Evolutionary conservation across 164 flowering plant species (phyloP).

Genomic region (Sextonia rubra): DNA sequence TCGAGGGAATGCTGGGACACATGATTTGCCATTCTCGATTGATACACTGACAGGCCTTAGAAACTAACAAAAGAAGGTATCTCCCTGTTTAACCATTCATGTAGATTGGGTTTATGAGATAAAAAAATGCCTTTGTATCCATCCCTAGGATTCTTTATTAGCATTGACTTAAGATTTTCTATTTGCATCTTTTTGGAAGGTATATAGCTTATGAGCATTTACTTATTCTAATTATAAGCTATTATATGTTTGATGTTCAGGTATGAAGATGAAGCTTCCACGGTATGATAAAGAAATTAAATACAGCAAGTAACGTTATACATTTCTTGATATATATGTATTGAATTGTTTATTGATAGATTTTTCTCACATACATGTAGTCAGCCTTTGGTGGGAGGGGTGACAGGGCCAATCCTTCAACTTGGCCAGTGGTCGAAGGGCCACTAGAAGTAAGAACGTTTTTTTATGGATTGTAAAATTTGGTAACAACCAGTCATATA

Average conservation of each 20-base stretch:
- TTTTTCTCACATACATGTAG: slow-evolving; percentile 29
- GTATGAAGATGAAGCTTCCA: slow-evolving; percentile 87
- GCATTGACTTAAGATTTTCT: not conserved
- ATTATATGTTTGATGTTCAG: slow-evolving; percentile 30
- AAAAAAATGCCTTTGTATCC: no score
- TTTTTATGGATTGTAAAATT: not conserved
- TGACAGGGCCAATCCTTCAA: slow-evolving; percentile 81
- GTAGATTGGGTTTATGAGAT: not conserved
- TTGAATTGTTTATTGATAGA: slow-evolving; percentile 13
- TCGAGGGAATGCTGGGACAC: slow-evolving; percentile 98
- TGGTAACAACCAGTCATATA: not conserved
- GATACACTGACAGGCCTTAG: slow-evolving; percentile 60
- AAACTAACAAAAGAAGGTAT: slow-evolving; percentile 75
- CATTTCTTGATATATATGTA: not conserved
- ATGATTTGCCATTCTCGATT: slow-evolving; percentile 73
- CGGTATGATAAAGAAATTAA: slow-evolving; percentile 83
- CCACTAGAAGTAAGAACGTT: slow-evolving; percentile 58
- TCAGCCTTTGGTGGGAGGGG: slow-evolving; percentile 88
- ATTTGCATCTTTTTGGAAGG: no score
- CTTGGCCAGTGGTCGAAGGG: slow-evolving; percentile 96
- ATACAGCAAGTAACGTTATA: not conserved
- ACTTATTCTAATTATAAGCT: not conserved
- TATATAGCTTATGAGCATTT: not conserved
- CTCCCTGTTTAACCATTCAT: not conserved
- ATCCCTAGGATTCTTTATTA: not conserved